phyloP scores from a whole-genome alignment of 2,329 filamentous ascomycete species.

The Ilyonectria sp. region DNA sequence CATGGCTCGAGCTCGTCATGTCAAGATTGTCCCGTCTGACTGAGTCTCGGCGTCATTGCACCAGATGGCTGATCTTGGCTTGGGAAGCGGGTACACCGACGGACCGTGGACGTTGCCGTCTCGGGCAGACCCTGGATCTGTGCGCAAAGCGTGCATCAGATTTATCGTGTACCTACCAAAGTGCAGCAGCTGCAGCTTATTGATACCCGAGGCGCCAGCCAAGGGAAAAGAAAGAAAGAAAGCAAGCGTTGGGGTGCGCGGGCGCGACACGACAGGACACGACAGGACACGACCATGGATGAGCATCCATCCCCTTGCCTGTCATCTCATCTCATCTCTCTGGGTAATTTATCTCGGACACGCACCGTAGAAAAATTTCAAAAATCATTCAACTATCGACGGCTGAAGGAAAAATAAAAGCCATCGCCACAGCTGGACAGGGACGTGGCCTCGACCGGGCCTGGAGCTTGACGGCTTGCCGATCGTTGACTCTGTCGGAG shows the following conservation, averaged over 20 bases:
- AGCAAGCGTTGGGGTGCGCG: not conserved
- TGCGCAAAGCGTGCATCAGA: not conserved
- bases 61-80: not conserved
- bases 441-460: conserved; percentile 24
- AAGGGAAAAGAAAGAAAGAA: not conserved
- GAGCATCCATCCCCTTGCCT: conserved; percentile 12
- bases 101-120: not conserved
- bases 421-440: conserved; percentile 11
- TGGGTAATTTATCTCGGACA: conserved; percentile 20
- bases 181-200: not conserved
- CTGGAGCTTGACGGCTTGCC: conserved; percentile 27
- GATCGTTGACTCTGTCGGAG: conserved; percentile 3
- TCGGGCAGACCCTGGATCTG: not conserved
- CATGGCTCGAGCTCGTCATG: conserved; percentile 17
- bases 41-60: conserved; percentile 2
- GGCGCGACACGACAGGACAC: conserved; percentile 1
- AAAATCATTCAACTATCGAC: conserved; percentile 23
- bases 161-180: not conserved
- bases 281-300: conserved; percentile 21
- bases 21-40: conserved; percentile 15
- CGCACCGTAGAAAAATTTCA: not conserved
- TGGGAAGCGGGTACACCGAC: not conserved
- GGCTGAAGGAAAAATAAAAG: not conserved
- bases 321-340: conserved; percentile 24
- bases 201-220: not conserved